Conservation (phyloP, 192 early-diverging fungal genomes). For the Coemansia sp. region DNA sequence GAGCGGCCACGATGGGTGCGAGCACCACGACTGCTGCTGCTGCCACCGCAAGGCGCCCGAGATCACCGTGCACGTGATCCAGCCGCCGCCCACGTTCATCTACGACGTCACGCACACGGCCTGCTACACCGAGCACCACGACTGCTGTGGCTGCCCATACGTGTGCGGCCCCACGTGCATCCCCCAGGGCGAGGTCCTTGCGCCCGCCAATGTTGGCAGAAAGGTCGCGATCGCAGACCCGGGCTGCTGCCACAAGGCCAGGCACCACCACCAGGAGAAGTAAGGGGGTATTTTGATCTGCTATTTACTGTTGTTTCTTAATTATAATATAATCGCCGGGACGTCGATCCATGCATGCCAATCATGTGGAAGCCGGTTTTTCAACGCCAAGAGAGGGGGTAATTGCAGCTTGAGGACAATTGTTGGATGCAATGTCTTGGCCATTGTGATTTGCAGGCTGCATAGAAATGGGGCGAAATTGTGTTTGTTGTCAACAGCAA, state of each 20-base stretch:
- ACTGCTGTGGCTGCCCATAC: constrained; percentile 45
- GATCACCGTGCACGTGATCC: constrained; percentile 50
- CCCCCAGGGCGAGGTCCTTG: constrained; percentile 52
- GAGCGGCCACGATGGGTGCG: background rate
- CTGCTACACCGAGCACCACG: constrained; percentile 53
- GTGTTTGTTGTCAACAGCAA: no score
- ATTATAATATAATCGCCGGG: no score
- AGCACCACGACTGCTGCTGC: constrained; percentile 18
- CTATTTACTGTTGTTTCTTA: background rate
- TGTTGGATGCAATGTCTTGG: no score
- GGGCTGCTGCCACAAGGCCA: constrained; percentile 9
- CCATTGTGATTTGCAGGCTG: no score
- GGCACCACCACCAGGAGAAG: constrained; percentile 14
- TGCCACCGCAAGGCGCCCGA: constrained; percentile 38
- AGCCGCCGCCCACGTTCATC: constrained; percentile 50
- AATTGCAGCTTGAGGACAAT: no score
- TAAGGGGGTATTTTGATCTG: background rate
- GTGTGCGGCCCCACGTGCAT: constrained; percentile 55
- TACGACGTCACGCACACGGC: constrained; percentile 54
- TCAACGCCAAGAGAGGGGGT: no score
- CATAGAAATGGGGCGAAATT: no score
- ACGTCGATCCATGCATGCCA: no score
- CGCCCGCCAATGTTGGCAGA: constrained; percentile 32
- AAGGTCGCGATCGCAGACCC: constrained; percentile 24
- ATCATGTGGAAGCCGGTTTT: no score